Percentiles rank a stretch among this genome's conserved stretches.
Evolutionary conservation across 164 flowering plant species (phyloP).

Genomic region (Magnolia officinalis): DNA sequence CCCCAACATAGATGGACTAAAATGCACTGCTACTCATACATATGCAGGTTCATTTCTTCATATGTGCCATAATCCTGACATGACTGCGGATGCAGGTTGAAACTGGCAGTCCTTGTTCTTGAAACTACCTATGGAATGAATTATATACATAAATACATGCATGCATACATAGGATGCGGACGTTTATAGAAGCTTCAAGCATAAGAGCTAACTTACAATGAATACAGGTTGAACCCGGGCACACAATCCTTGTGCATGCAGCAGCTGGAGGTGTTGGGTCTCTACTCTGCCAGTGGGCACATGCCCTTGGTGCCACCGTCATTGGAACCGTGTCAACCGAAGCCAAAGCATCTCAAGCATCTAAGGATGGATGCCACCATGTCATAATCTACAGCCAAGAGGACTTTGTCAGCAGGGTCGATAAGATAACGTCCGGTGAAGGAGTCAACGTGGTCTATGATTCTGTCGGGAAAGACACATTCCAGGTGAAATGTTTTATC

Average conservation of each 20-base stretch:
- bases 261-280: conserved; percentile 98
- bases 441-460: conserved; percentile 36
- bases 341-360: conserved; percentile 84
- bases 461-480: conserved; percentile 34
- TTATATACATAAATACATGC: no score
- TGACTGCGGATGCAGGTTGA: no score
- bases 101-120: no score
- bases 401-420: conserved; percentile 66
- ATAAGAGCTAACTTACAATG: background rate
- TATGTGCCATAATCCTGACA: no score
- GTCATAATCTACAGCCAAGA: conserved; percentile 67
- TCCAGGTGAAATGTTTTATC: conserved; percentile 19
- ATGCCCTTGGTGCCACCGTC: conserved; percentile 85
- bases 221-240: conserved; percentile 74
- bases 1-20: no score
- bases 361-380: conserved; percentile 81
- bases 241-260: conserved; percentile 79
- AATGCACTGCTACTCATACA: no score
- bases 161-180: no score
- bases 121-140: no score
- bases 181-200: background rate
- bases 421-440: conserved; percentile 36
- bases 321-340: conserved; percentile 87
- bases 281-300: conserved; percentile 88
- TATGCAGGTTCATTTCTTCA: no score